Evolutionary conservation across 306 rosid species (phyloP).

Genomic region (Acacia acuminata): DNA sequence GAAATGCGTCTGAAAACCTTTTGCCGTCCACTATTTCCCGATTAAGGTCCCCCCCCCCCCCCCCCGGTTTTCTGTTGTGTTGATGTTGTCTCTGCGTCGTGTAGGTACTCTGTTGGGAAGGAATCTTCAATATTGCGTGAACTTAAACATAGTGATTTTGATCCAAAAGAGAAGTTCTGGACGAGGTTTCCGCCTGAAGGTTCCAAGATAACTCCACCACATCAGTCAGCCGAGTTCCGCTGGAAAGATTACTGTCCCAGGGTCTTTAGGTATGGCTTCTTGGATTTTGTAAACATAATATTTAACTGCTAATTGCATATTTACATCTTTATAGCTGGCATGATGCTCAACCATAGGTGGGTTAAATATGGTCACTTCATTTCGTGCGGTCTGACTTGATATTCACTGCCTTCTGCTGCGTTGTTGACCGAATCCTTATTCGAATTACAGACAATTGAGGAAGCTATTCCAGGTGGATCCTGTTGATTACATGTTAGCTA

Average conservation of each 20-base stretch:
- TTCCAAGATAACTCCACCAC: slow-evolving; percentile 89
- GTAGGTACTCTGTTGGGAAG: slow-evolving; percentile 84
- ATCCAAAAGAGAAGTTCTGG: slow-evolving; percentile 94
- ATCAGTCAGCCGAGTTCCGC: slow-evolving; percentile 81
- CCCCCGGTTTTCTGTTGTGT: slow-evolving; percentile 8
- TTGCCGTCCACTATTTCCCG: not conserved
- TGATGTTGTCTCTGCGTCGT: not conserved
- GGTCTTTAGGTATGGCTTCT: slow-evolving; percentile 79
- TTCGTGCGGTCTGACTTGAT: not conserved
- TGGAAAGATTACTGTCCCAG: slow-evolving; percentile 98
- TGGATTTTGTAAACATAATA: not conserved
- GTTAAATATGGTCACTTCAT: not conserved
- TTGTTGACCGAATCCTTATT: slow-evolving; percentile 4
- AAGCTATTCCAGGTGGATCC: slow-evolving; percentile 86
- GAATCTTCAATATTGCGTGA: slow-evolving; percentile 67
- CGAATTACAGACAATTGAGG: slow-evolving; percentile 74
- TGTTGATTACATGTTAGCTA: slow-evolving; percentile 93
- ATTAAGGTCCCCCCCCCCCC: not conserved
- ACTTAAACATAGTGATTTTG: slow-evolving; percentile 71
- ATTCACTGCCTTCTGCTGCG: slow-evolving; percentile 7
- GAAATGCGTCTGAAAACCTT: not conserved
- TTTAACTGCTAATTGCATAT: not conserved
- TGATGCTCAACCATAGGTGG: not conserved
- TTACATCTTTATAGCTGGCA: not conserved
- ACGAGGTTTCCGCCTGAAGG: slow-evolving; percentile 92